Evolutionary conservation across 768 basidiomycete species (phyloP), one percentile per base, ranked within the genome.

Genomic region (Pulveroboletus sp.): DNA sequence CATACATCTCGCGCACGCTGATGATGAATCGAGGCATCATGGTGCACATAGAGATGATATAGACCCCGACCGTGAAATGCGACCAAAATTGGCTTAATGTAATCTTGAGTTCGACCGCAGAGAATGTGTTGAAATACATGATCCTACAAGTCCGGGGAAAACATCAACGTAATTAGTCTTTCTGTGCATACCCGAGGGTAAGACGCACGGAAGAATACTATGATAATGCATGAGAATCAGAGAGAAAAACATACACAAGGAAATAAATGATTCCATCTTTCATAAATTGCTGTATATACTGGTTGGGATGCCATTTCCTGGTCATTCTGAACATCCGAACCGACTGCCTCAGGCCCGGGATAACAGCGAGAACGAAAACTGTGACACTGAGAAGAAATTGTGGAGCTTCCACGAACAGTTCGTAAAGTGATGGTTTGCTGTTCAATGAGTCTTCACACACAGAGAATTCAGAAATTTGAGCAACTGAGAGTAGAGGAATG

Each of bases 231-330:
- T 21, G 21, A 21, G 21, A 21, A 21, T 21, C 21, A 21, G 21
- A 21, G 21, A 21, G 21, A 21, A 3, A 21, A 21, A 21, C 27
- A 28, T 28, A 41, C 40, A 27, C 26, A n/a, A 41, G 26, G 14
- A 58, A 58, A 26, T 50, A 58, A n/a, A 42, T 11, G 1, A 37
- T 27, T 5, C 57, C 57, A 18, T 59, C 57, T 10, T 10, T 47
- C 14, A 28, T 9, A 1, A 58, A 28, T 3, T 17, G 47, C 15
- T 28, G 21, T 17, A 54, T 47, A 39, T 54, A 58, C 27, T 17
- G 21, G 33, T 58, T 58, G 11, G 30, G 33, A 7, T 46, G 44
- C 57, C 56, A 58, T 9, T 14, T 48, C 30, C 21, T 2, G 21
- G 32, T 33, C 12, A 12, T 12, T 33, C 12, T 33, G 9, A 12